phyloP scores from a whole-genome alignment of 2,329 filamentous ascomycete genomes.

The Colletotrichum sp. region DNA sequence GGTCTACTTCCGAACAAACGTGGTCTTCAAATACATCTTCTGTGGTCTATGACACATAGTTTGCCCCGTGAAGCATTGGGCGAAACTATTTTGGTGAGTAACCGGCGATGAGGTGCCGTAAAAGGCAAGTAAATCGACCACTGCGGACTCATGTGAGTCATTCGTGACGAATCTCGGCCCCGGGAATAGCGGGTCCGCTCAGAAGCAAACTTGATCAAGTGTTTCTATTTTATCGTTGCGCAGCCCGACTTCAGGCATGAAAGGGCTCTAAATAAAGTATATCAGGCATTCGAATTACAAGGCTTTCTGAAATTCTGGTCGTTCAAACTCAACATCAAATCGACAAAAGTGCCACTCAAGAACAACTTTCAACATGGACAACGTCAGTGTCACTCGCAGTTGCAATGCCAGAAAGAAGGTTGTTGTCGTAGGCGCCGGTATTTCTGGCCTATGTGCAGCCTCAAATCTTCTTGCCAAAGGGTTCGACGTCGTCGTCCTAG shows the following conservation, averaged over 20 bases:
- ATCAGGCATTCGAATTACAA: background rate
- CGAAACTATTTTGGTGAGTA: background rate
- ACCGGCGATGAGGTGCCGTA: background rate
- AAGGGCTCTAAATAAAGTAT: background rate
- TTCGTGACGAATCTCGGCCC: background rate
- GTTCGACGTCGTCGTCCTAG: constrained; percentile 46
- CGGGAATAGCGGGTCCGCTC: background rate
- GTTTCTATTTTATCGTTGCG: background rate
- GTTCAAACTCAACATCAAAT: background rate
- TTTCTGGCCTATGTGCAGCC: constrained; percentile 42
- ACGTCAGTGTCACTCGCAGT: background rate
- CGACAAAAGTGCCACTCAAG: background rate
- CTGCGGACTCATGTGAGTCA: background rate
- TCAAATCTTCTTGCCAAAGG: constrained; percentile 36
- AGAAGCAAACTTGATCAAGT: background rate
- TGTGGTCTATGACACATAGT: background rate
- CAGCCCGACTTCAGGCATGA: background rate
- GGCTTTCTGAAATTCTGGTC: background rate
- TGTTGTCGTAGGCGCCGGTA: constrained; percentile 49
- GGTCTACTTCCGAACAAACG: background rate
- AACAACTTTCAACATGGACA: background rate
- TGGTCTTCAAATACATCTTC: background rate
- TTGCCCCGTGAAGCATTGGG: background rate
- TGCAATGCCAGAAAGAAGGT: constrained; percentile 22
- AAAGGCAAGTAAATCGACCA: background rate